These are phyloP conservation scores for Fusarium foetens DNA, from an alignment of 2,329 filamentous ascomycete genomes.

Conservation along the genomic window DNA sequence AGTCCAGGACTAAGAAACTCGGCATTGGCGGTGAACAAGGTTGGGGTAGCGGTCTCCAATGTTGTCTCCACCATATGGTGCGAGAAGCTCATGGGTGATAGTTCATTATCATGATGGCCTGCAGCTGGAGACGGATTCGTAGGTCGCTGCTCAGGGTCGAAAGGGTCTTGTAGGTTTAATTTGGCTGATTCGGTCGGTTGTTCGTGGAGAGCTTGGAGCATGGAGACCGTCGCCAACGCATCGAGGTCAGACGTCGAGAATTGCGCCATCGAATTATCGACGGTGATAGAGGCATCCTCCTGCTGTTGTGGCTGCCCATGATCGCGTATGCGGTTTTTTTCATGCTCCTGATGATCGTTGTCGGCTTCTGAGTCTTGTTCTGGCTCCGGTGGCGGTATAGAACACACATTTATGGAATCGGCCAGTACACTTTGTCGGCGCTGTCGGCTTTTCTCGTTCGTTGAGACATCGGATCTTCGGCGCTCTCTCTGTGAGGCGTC, in stretches of 20 bases:
- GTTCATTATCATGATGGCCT: background rate
- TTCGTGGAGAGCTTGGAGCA: background rate
- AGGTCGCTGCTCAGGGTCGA: background rate
- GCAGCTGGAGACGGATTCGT: fast-evolving
- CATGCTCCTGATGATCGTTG: background rate
- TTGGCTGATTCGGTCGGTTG: background rate
- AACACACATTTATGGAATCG: background rate
- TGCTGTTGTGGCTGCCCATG: background rate
- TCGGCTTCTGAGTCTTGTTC: background rate
- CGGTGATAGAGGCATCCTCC: fast-evolving
- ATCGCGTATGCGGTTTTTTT: background rate
- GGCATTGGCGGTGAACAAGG: background rate
- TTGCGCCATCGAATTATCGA: background rate
- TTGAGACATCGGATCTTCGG: background rate
- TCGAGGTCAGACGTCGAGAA: background rate
- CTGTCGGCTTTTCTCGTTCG: background rate
- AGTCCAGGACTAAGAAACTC: background rate
- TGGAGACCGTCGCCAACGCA: background rate
- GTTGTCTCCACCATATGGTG: background rate
- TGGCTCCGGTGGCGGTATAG: background rate
- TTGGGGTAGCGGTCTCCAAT: background rate
- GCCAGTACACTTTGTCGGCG: background rate
- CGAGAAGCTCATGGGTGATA: background rate
- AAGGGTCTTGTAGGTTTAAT: background rate
- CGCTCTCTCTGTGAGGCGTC: background rate